Conservation (phyloP, 2,329 filamentous ascomycete species). For the Metarhizium humberi region DNA sequence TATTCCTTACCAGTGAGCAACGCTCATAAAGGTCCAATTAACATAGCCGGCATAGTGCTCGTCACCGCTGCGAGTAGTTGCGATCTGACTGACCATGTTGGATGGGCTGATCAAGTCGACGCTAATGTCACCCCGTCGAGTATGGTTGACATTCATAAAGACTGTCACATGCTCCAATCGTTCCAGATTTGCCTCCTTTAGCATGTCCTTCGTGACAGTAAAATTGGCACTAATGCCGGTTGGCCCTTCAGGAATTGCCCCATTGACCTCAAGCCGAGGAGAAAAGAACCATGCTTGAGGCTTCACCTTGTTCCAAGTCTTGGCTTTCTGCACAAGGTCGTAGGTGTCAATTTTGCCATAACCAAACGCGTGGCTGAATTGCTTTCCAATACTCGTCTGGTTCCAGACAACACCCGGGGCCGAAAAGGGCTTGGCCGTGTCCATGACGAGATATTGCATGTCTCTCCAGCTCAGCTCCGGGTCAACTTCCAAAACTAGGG, state of each 20-base stretch:
- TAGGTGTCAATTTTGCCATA: slow-evolving; percentile 94
- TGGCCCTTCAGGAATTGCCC: slow-evolving; percentile 75
- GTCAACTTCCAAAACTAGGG: slow-evolving; percentile 73
- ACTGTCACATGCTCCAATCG: slow-evolving; percentile 90
- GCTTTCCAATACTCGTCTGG: slow-evolving; percentile 67
- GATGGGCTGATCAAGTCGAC: slow-evolving; percentile 83
- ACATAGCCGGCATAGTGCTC: slow-evolving; percentile 60
- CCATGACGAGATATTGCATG: slow-evolving; percentile 80
- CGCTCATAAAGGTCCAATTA: slow-evolving; percentile 99
- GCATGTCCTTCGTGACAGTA: slow-evolving; percentile 71
- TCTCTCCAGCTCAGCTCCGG: slow-evolving; percentile 91
- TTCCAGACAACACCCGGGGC: slow-evolving; percentile 66
- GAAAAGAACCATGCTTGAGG: slow-evolving; percentile 93
- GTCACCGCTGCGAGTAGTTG: slow-evolving; percentile 65
- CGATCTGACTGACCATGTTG: slow-evolving; percentile 74
- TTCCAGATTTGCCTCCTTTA: slow-evolving; percentile 74
- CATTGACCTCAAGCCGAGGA: slow-evolving; percentile 85
- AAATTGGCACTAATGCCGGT: slow-evolving; percentile 72
- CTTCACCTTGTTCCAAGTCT: slow-evolving; percentile 79
- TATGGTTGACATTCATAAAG: slow-evolving; percentile 92
- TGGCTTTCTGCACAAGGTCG: slow-evolving; percentile 74
- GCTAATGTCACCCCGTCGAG: slow-evolving; percentile 79
- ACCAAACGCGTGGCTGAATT: slow-evolving; percentile 89
- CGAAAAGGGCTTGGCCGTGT: slow-evolving; percentile 76
- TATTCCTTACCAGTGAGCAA: slow-evolving; percentile 74